Base-by-base conservation (phyloP, 352 stramenopile genomes). In the Globisporangium abappressorium region DNA sequence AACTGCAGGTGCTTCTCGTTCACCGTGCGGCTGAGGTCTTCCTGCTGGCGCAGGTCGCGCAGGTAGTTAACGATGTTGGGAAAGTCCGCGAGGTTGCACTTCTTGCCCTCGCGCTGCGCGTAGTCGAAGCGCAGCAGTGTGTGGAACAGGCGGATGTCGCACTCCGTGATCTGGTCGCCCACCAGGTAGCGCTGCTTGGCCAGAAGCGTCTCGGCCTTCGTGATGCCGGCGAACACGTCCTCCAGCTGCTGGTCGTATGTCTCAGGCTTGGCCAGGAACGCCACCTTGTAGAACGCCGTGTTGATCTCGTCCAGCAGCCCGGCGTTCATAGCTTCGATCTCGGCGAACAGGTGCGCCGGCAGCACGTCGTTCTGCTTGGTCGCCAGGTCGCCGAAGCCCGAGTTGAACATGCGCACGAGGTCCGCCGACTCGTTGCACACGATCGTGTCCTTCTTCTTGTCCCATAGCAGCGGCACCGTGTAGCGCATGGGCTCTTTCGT, bases 401-500 rank as follows among this genome's bases (percentile, higher is more conserved):
- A 65, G 62, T 74, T 70, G 20, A 97, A 66, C 64, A 92, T 85
- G 41, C 84, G 75, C 46, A 96, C 71, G 57, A 97, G 93, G 20
- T 76, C 64, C 53, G 76, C 80, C 43, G 79, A 91, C 71, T 96
- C 84, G 66, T 93, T 94, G 26, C 72, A 88, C 7, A 97, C 83
- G 66, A 96, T 95, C 28, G 74, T 80, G 15, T 79, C 59, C 30
- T 64, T 77, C 74, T 82, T 79, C 47, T 76, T 78, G 80, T 95
- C 87, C 55, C 92, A 79, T n/a, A 97, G 71, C 20, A 96, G 57
- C 15, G 87, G 90, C 18, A 91, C 87, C 15, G 87, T 74, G 58
- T 76, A 80, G 9, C 36, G 57, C 11, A 57, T 49, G 8, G 57
- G 58, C 14, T 65, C 67, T 20, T 49, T 51, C 41, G 62, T 47